phyloP scores from a whole-genome alignment of 75 land plant species.

The Sequoiadendron giganteum region DNA sequence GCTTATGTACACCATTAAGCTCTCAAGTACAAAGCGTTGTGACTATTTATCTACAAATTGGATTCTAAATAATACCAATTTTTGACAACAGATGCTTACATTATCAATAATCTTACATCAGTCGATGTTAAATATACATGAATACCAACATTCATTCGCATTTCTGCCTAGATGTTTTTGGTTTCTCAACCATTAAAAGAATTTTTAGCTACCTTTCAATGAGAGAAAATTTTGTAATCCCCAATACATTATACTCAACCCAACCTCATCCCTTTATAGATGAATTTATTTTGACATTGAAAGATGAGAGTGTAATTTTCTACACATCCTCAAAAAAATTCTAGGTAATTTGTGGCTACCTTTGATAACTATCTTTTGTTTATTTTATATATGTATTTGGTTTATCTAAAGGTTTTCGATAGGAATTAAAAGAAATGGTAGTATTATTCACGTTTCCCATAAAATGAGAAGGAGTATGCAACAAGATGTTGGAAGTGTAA shows the following conservation, averaged over 20 bases:
- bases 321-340: constrained; percentile 85
- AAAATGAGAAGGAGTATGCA: too few species aligned
- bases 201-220: neutral
- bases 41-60: neutral
- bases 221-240: neutral
- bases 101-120: too few species aligned
- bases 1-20: neutral
- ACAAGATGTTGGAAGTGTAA: too few species aligned
- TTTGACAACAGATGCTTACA: too few species aligned
- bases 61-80: neutral
- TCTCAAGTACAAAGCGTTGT: neutral
- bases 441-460: constrained; percentile 75
- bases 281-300: constrained; percentile 82
- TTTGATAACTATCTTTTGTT: neutral
- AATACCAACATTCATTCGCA: neutral
- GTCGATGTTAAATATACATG: neutral
- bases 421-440: constrained; percentile 84
- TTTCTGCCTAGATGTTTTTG: neutral
- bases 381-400: neutral
- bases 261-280: constrained; percentile 72
- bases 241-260: neutral
- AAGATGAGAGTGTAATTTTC: constrained; percentile 77
- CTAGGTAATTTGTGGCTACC: constrained; percentile 50
- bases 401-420: neutral
- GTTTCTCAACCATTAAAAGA: neutral